Conservation (phyloP, 2,329 filamentous ascomycete species). For the Fusarium siculi region DNA sequence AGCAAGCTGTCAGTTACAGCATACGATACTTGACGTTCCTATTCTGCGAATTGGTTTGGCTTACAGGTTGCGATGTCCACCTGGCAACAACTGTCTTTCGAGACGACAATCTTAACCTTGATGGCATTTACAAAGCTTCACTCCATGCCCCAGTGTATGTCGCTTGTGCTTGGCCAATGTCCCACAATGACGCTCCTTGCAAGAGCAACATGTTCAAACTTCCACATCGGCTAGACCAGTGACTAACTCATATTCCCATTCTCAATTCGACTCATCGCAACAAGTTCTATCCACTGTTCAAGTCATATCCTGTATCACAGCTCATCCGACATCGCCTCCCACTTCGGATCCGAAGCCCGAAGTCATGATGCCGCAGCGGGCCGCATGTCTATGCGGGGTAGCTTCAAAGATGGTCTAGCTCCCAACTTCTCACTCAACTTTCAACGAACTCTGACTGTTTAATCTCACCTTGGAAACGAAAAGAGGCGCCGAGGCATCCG, state of each 20-base stretch:
- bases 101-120: not conserved
- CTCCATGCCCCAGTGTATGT: not conserved
- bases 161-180: not conserved
- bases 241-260: not conserved
- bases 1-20: not conserved
- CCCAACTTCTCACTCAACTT: not conserved
- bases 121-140: not conserved
- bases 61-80: not conserved
- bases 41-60: not conserved
- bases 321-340: constrained; percentile 5
- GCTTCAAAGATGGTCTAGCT: constrained; percentile 18
- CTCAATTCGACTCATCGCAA: not conserved
- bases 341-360: constrained; percentile 8
- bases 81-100: not conserved
- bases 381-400: constrained; percentile 24
- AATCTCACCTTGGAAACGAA: constrained; percentile 3
- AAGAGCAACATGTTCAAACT: not conserved
- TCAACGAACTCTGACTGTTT: not conserved
- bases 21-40: not conserved
- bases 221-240: not conserved
- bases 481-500: constrained; percentile 12
- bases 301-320: not conserved
- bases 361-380: constrained; percentile 8
- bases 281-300: not conserved
- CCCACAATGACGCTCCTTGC: not conserved